Base-by-base conservation (phyloP, 257 asterid species). In the Linderniella brevidens region DNA sequence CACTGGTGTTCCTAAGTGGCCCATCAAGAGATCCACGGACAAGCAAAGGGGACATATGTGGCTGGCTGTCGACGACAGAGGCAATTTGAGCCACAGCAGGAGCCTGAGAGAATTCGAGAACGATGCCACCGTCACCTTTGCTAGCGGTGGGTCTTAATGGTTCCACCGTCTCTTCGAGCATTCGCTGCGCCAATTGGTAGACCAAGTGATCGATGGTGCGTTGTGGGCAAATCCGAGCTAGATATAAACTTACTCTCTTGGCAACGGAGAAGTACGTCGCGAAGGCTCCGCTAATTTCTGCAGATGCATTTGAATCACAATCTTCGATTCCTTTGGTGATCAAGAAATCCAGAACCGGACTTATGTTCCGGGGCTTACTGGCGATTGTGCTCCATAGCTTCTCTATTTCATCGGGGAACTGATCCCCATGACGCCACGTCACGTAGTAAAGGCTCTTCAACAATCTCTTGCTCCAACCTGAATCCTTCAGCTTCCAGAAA, bases 341-440 rank as follows among this genome's bases (percentile, higher is more conserved):
- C 74, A 90, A 70, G 70, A 90, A 85, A 70, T 90, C 99, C 39
- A 90, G 69, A 56, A 90, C 96, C 0, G 93, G 99, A 61, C 99
- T 90, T 53, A 90, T 85, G 53, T 90, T 90, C 71, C 93, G 71
- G 15, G 93, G 94, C 60, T 85, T 90, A 74, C 94, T 78, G 17
- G 99, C 99, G 49, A 90, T 90, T 52, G 99, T 90, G 74, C 99
- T 85, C 99, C 99, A 90, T 41, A 90, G 72, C 76, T 90, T 90
- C 73, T 90, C 99, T 39, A 90, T 90, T 77, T 90, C 99, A 54
- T 90, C 99, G 10, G 99, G 99, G 53, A 90, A 90, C 64, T 90
- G 99, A 76, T 90, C 96, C 20, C 99, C 99, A 35, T 86, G 99
- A 37, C 99, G 79, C 96, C 94, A 81, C 6, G 99, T 90, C 53